phyloP scores from a whole-genome alignment of 768 basidiomycete genomes.

The Omphalotus guepiniiformis region DNA sequence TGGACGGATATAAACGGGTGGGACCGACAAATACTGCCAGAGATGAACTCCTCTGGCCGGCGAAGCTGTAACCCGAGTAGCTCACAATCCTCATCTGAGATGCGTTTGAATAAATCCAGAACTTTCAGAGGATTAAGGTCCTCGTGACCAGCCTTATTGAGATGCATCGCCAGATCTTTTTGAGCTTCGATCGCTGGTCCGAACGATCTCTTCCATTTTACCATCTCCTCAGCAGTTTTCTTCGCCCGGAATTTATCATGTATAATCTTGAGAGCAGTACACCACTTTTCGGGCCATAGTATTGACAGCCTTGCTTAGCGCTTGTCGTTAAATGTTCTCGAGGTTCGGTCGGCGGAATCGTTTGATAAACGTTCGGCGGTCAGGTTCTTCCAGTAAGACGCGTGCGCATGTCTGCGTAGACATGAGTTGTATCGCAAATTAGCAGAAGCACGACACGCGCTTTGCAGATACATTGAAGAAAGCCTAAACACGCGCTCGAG shows the following conservation, averaged over 20 bases:
- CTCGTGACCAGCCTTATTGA: slow-evolving; percentile 86
- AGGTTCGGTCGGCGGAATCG: slow-evolving; percentile 88
- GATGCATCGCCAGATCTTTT: slow-evolving; percentile 78
- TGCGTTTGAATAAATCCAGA: slow-evolving; percentile 84
- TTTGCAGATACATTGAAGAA: slow-evolving; percentile 97
- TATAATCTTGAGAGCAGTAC: slow-evolving; percentile 92
- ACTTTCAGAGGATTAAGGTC: slow-evolving; percentile 95
- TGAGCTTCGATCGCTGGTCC: slow-evolving; percentile 77
- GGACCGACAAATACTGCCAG: slow-evolving; percentile 99
- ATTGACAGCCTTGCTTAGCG: slow-evolving; percentile 81
- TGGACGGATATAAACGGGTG: slow-evolving; percentile 95
- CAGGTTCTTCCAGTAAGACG: slow-evolving; percentile 83
- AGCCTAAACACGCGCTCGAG: slow-evolving; percentile 29
- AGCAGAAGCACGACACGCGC: slow-evolving; percentile 35
- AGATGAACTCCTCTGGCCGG: slow-evolving; percentile 94
- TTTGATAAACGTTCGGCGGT: slow-evolving; percentile 78
- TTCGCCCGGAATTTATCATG: slow-evolving; percentile 97
- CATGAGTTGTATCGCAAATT: slow-evolving; percentile 4
- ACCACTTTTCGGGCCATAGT: slow-evolving; percentile 83
- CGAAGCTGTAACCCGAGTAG: slow-evolving; percentile 88
- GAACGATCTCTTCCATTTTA: slow-evolving; percentile 83
- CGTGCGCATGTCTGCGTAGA: slow-evolving; percentile 78
- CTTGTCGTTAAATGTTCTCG: slow-evolving; percentile 88
- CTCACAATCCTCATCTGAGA: slow-evolving; percentile 97
- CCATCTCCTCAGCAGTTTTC: slow-evolving; percentile 86